These are phyloP conservation scores for Bimuria novae-zelandiae DNA, from an alignment of 2,329 filamentous ascomycete genomes.

Conservation along the genomic window DNA sequence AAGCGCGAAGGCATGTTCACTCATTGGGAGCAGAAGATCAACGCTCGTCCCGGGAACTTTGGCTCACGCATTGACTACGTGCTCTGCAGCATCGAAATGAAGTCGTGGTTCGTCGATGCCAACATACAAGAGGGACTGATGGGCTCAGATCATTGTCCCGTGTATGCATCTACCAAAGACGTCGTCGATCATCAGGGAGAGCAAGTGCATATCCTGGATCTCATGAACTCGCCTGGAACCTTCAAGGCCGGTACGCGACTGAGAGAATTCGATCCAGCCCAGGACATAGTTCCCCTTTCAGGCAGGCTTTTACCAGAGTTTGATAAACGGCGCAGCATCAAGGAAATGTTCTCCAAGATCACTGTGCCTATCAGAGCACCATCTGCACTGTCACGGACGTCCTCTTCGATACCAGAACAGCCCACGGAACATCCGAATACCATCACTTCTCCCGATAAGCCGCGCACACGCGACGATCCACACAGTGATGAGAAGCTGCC, in stretches of 20 bases:
- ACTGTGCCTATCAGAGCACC: slow-evolving; percentile 16
- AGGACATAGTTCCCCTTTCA: slow-evolving; percentile 73
- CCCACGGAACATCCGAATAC: not conserved
- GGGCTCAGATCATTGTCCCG: slow-evolving; percentile 95
- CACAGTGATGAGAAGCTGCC: slow-evolving; percentile 13
- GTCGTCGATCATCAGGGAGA: slow-evolving; percentile 58
- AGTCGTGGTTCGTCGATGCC: slow-evolving; percentile 75
- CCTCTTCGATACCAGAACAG: not conserved
- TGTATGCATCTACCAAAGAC: slow-evolving; percentile 76
- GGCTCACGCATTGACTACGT: slow-evolving; percentile 94
- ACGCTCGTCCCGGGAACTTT: slow-evolving; percentile 93
- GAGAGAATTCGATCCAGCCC: slow-evolving; percentile 65
- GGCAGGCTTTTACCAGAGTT: slow-evolving; percentile 88
- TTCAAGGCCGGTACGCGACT: slow-evolving; percentile 70
- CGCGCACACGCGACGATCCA: slow-evolving; percentile 2
- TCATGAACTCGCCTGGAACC: slow-evolving; percentile 77
- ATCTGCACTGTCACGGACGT: slow-evolving; percentile 6
- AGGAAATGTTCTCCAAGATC: slow-evolving; percentile 79
- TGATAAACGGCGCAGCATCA: slow-evolving; percentile 80
- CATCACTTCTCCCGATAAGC: slow-evolving; percentile 7
- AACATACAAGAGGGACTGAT: slow-evolving; percentile 93
- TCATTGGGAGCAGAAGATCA: slow-evolving; percentile 94
- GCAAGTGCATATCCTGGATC: slow-evolving; percentile 64
- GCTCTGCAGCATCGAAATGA: slow-evolving; percentile 78
- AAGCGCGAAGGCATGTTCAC: slow-evolving; percentile 89